Base-by-base conservation (phyloP, 2,329 filamentous ascomycete species). In the Penicillium psychrosexuale region DNA sequence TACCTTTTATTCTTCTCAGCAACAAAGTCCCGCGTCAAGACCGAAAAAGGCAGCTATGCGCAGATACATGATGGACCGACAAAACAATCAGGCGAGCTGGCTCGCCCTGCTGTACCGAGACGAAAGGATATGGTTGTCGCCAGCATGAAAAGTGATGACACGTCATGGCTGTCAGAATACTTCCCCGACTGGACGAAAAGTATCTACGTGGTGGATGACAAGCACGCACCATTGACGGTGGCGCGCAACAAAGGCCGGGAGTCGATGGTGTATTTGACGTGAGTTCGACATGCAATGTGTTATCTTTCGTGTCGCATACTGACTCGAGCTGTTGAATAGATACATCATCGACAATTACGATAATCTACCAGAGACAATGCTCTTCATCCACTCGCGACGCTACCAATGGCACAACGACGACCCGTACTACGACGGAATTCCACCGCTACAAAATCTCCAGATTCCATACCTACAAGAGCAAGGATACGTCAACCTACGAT, bases 191-290 rank as follows among this genome's bases (percentile, higher is more conserved):
- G 80, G 80, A 73, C 77, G 55, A 78, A 79, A 65, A 81, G 75
- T 55, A 75, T 84, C 55, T 84, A 84, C 65, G 75, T 82, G 27
- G 80, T 81, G 48, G 77, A 85, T 60, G 75, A 82, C 61, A 70
- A 75, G 31, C 59, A 58, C 5, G 79, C 80, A 3, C 57, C 72
- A 19, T 68, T 82, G 58, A 81, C 77, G 0, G 80, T 84, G 13
- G 72, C 77, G 3, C 61, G 63, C 40, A 77, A 77, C 55, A 76
- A 76, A 61, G 75, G 75, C 8, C 67, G 73, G 47, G 75, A 77
- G 58, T 73, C 72, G 6, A 76, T 75, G 73, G 73, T 73, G 4
- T 77, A 76, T 65, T 62, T 77, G 58, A 76, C 73, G 74, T 77
- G 63, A 60, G 72, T 57, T 15, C 11, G 9, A 30, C 8, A 46